phyloP scores from a whole-genome alignment of 2,329 filamentous ascomycete species.

The Phaeosphaeriaceae sp. region DNA sequence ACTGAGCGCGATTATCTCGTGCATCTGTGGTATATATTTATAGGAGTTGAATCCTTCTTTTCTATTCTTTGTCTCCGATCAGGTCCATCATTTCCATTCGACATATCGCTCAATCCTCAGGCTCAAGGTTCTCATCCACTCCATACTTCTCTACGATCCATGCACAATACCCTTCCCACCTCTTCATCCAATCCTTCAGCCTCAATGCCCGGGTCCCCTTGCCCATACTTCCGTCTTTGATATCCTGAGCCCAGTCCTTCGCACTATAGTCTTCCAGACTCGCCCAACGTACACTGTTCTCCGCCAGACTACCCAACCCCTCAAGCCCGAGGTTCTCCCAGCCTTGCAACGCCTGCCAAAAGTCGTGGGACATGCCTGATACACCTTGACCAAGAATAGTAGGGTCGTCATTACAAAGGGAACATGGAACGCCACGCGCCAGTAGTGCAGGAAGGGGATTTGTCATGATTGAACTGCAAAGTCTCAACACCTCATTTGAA shows the following conservation, averaged over 20 bases:
- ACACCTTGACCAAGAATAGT: constrained; percentile 84
- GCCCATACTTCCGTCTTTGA: constrained; percentile 77
- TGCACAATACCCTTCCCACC: constrained; percentile 89
- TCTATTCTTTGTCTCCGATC: no score
- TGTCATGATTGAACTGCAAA: constrained; percentile 75
- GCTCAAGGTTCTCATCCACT: constrained; percentile 55
- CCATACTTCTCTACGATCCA: constrained; percentile 85
- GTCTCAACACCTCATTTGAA: constrained; percentile 83
- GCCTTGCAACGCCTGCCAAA: constrained; percentile 90
- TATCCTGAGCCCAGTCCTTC: constrained; percentile 73
- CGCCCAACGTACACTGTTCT: constrained; percentile 92
- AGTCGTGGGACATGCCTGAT: constrained; percentile 87
- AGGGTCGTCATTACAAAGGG: constrained; percentile 89
- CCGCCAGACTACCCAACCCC: constrained; percentile 82
- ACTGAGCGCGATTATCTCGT: no score
- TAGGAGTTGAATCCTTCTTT: no score
- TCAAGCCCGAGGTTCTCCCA: constrained; percentile 91
- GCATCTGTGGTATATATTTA: no score
- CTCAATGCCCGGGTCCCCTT: constrained; percentile 72
- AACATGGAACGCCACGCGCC: constrained; percentile 81
- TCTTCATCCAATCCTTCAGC: constrained; percentile 77
- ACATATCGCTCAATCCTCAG: constrained; percentile 40
- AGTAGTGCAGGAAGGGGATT: constrained; percentile 85
- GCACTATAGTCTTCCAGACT: constrained; percentile 80
- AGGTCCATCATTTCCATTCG: no score